Conservation (phyloP, 768 basidiomycete species). For the Boletus speciosus region DNA sequence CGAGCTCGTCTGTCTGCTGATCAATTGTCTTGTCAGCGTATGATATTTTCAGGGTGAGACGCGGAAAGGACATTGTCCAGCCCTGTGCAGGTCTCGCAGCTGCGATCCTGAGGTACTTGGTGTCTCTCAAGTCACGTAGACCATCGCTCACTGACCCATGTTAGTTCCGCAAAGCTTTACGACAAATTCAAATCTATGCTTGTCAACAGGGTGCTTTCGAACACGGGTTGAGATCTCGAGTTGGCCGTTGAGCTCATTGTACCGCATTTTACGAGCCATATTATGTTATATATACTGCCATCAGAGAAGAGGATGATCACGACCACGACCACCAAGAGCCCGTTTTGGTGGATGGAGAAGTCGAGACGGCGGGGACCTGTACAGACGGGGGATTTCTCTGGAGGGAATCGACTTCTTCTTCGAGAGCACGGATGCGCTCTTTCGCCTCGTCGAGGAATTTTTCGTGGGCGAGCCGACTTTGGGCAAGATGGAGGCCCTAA, state of each 20-base stretch:
- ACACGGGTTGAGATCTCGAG: constrained; percentile 12
- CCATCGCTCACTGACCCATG: constrained; percentile 3
- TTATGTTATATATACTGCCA: constrained; percentile 16
- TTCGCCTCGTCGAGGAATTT: constrained; percentile 64
- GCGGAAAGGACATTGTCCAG: constrained; percentile 57
- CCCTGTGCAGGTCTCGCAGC: constrained; percentile 65
- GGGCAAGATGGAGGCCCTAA: constrained; percentile 66
- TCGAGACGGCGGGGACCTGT: not conserved
- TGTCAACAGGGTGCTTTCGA: constrained; percentile 43
- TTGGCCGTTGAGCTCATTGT: not conserved
- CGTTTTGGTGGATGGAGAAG: constrained; percentile 3
- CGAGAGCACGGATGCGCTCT: constrained; percentile 49
- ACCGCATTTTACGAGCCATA: not conserved
- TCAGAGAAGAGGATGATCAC: not conserved
- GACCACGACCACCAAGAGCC: constrained; percentile 24
- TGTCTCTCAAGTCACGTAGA: not conserved
- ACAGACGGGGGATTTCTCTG: constrained; percentile 15
- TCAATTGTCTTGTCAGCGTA: constrained; percentile 50
- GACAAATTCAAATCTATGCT: constrained; percentile 65
- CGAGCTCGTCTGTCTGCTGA: constrained; percentile 5
- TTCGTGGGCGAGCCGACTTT: constrained; percentile 64
- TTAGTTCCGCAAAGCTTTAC: constrained; percentile 69
- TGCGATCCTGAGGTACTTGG: constrained; percentile 66
- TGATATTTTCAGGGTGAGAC: constrained; percentile 69
- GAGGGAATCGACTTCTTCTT: constrained; percentile 51